Evolutionary conservation across 345 rosid species (phyloP), one percentile per base, ranked within the genome.

Genomic region (Gossypium stocksii): DNA sequence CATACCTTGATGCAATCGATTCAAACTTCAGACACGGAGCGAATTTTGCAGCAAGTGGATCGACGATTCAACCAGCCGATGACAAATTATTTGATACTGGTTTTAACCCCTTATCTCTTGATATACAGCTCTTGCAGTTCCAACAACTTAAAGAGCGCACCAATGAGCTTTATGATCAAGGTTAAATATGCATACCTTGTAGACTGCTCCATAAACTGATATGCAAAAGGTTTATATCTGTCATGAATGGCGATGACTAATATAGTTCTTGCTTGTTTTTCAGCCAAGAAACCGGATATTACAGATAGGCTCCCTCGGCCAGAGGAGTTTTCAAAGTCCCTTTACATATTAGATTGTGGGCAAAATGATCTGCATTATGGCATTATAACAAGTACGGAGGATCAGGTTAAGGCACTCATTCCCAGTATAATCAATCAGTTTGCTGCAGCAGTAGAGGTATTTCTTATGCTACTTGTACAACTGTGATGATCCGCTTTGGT

Each of bases 11-110:
- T 56, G 74, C 83, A 16, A 43, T 80, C 13, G 77, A 15, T 10
- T 11, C 77, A 5, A 71, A 80, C 65, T 77, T 75, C 43, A 38
- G 61, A 41, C 73, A 80, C 9, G 85, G 79, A 61, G 82, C 81
- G 3, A 82, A 77, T 74, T 82, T 79, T 52, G 83, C 83, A 27
- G n/a, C 70, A 11, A 7, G 75, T 34, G 79, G 76, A 56, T 66
- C 83, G 5, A 80, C 85, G 41, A 60, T 72, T 49, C 77, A 67
- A 64, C 77, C 74, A 3, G n/a, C 2, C 4, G 11, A 71, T 61
- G 38, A 12, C 9, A 71, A 20, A 23, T 17, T 80, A 54, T 10
- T 57, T 70, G 72, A 25, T 3, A 65, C 17, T 16, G 79, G 75
- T 3, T 77, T 51, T 10, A 79, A 34, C 29, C 73, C 79, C 19